Percentiles rank a stretch among this genome's conserved stretches.
These are phyloP conservation scores for Aphanomyces invadans DNA, from an alignment of 352 stramenopile species.

Conservation along the genomic window DNA sequence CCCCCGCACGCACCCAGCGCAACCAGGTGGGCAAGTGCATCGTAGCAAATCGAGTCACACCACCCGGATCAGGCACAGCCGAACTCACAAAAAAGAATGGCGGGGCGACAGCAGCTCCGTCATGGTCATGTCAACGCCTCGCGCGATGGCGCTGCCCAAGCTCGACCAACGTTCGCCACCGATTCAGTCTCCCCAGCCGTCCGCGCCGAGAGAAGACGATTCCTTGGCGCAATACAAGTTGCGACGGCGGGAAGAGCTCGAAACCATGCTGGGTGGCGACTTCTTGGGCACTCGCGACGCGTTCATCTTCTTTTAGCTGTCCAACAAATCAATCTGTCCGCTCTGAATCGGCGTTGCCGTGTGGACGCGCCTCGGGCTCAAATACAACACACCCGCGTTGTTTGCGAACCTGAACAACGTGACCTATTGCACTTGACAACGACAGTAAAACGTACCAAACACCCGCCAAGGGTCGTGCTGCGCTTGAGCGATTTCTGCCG, in stretches of 20 bases:
- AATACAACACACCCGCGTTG: not conserved
- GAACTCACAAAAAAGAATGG: too few relatives aligned
- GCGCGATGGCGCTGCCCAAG: not conserved
- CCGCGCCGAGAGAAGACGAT: not conserved
- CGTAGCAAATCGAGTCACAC: too few relatives aligned
- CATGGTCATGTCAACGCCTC: not conserved
- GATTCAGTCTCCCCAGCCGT: not conserved
- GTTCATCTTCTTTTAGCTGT: slow-evolving; percentile 7
- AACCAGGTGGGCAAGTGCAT: too few relatives aligned
- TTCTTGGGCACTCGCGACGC: not conserved
- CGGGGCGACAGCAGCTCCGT: not conserved
- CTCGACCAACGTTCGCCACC: not conserved
- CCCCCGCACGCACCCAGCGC: too few relatives aligned
- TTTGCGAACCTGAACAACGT: not conserved
- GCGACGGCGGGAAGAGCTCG: not conserved
- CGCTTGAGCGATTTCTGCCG: not conserved
- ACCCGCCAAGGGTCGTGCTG: not conserved
- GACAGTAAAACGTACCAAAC: slow-evolving; percentile 3
- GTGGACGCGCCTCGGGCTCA: not conserved
- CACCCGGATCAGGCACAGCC: too few relatives aligned
- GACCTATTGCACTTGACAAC: not conserved
- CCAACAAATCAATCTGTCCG: not conserved
- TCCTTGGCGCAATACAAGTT: not conserved
- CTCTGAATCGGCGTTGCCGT: not conserved
- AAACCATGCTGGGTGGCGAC: not conserved